Evolutionary conservation across 1,284 basidiomycete species (phyloP).

Genomic region (Trichosporon faecale): DNA sequence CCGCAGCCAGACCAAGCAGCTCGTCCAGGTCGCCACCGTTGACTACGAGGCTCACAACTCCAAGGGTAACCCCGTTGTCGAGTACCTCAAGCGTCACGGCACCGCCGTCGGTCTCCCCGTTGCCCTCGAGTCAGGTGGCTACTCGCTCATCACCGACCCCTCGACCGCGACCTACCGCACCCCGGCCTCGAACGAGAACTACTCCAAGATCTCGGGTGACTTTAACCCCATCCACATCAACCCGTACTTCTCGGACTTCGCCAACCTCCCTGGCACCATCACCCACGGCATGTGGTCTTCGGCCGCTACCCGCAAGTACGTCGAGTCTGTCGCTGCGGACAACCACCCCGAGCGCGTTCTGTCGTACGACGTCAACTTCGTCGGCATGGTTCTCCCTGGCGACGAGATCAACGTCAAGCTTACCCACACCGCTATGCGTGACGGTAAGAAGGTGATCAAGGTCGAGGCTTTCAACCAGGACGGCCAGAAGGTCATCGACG

Average conservation of each 20-base stretch:
- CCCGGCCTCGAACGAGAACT: slow-evolving; percentile 86
- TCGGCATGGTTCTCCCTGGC: slow-evolving; percentile 95
- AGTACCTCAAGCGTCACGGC: slow-evolving; percentile 90
- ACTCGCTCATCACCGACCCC: slow-evolving; percentile 66
- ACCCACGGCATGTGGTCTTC: slow-evolving; percentile 97
- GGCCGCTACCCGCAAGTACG: slow-evolving; percentile 86
- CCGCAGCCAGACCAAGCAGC: slow-evolving; percentile 76
- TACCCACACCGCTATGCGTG: slow-evolving; percentile 83
- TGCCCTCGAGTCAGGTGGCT: slow-evolving; percentile 79
- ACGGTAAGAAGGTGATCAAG: slow-evolving; percentile 88
- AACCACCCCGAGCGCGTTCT: slow-evolving; percentile 87
- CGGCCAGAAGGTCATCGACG: slow-evolving; percentile 87
- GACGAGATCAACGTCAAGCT: slow-evolving; percentile 85
- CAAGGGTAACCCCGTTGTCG: slow-evolving; percentile 87
- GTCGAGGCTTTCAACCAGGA: slow-evolving; percentile 81
- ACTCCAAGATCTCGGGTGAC: slow-evolving; percentile 93
- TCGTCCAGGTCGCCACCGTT: slow-evolving; percentile 82
- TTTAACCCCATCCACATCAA: slow-evolving; percentile 94
- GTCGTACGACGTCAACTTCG: slow-evolving; percentile 86
- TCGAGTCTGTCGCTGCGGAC: slow-evolving; percentile 91
- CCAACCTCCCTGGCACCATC: slow-evolving; percentile 90
- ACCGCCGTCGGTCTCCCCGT: slow-evolving; percentile 69
- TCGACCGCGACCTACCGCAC: slow-evolving; percentile 65
- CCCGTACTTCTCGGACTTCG: slow-evolving; percentile 95
- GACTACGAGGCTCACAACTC: slow-evolving; percentile 82